A percentile compares a stretch with the other conserved stretches of the same genome.
Conservation (phyloP, 1,284 basidiomycete species). For the Apiotrichum montevideense region DNA sequence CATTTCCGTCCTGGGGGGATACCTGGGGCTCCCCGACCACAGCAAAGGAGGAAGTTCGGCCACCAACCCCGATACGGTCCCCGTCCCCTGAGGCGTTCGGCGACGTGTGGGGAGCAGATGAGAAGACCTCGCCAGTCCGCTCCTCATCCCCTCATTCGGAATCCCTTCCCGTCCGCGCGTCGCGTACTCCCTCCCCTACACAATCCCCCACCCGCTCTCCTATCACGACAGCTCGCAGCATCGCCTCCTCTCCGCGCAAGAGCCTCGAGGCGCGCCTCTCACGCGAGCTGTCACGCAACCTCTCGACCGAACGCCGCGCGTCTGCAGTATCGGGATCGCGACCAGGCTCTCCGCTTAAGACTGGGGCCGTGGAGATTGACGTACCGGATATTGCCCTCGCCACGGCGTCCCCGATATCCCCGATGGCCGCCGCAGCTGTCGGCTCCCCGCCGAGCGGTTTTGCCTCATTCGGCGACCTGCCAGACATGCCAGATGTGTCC, state of each 20-base stretch:
- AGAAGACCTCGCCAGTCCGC: background rate
- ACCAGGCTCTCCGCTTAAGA: background rate
- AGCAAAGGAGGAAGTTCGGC: background rate
- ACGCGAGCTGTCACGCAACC: background rate
- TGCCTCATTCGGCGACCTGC: background rate
- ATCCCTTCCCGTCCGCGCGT: too few relatives aligned
- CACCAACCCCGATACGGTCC: background rate
- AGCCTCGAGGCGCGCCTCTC: constrained; percentile 4
- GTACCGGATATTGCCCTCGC: background rate
- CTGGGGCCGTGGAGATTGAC: background rate
- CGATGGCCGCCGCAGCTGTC: background rate
- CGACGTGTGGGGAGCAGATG: background rate
- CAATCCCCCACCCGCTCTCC: background rate
- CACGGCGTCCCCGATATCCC: background rate
- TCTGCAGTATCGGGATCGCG: background rate
- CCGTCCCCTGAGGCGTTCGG: background rate
- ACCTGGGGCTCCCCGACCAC: background rate
- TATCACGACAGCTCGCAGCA: background rate
- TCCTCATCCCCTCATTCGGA: background rate
- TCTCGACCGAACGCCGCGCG: background rate
- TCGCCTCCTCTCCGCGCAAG: background rate
- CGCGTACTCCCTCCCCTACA: too few relatives aligned
- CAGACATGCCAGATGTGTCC: background rate
- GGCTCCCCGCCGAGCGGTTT: too few relatives aligned
- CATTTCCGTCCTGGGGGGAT: background rate